Conservation (phyloP, 306 rosid species). For the Corylus avellana region DNA sequence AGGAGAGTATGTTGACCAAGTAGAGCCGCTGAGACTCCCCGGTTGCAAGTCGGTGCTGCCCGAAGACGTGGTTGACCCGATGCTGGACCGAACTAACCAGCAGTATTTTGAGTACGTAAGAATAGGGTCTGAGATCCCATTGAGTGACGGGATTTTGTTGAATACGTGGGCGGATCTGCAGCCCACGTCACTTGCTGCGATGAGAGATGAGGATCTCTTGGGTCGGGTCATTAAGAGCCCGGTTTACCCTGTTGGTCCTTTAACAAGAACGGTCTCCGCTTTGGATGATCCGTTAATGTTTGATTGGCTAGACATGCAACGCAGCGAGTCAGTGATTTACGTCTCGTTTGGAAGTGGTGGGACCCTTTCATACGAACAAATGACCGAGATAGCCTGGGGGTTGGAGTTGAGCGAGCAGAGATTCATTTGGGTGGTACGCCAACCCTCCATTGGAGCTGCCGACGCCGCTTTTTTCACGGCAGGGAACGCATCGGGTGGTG, state of each 20-base stretch:
- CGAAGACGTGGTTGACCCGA: slow-evolving; percentile 37
- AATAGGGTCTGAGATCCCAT: not conserved
- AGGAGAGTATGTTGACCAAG: slow-evolving; percentile 37
- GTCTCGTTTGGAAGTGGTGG: slow-evolving; percentile 78
- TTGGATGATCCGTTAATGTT: not conserved
- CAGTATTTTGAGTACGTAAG: slow-evolving; percentile 24
- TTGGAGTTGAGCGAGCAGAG: slow-evolving; percentile 59
- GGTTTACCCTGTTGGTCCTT: slow-evolving; percentile 53
- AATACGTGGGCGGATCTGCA: slow-evolving; percentile 65
- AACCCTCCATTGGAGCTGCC: slow-evolving; percentile 19
- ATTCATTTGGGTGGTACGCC: slow-evolving; percentile 70
- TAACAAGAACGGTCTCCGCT: slow-evolving; percentile 27
- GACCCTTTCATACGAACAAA: slow-evolving; percentile 45
- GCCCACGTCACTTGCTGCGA: slow-evolving; percentile 12
- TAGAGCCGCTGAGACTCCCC: slow-evolving; percentile 32
- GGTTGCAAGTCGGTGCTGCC: slow-evolving; percentile 45
- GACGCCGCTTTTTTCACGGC: slow-evolving; percentile 32
- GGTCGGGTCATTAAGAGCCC: slow-evolving; percentile 33
- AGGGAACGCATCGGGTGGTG: not conserved
- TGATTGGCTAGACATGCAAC: slow-evolving; percentile 57
- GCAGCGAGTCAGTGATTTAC: slow-evolving; percentile 45
- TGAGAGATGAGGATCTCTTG: slow-evolving; percentile 21
- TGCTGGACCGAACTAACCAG: slow-evolving; percentile 29
- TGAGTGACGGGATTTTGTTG: slow-evolving; percentile 50
- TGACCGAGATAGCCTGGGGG: slow-evolving; percentile 58